Base-by-base conservation (phyloP, 148 eudicot species). In the Fallopia convolvulus region DNA sequence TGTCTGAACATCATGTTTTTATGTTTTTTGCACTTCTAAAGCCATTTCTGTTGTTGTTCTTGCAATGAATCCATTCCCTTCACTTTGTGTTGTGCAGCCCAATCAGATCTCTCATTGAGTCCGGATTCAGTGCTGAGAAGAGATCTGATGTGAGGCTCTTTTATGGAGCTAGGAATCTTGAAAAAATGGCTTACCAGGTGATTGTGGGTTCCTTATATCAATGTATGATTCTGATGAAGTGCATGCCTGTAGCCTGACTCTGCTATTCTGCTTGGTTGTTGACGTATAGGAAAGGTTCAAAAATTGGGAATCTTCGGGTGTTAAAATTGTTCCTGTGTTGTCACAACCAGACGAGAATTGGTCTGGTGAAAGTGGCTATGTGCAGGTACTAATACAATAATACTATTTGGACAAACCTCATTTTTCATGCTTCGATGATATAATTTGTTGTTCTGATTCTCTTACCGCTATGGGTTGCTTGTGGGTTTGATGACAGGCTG, bases 131-230 rank as follows among this genome's bases (percentile, higher is more conserved):
- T 77, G 93, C 93, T 11, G 87, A 86, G 49, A 86, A 86, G 83
- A 88, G 98, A 86, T 86, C 96, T 42, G 96, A 94, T 84, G 97
- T 94, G 74, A 89, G 98, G 82, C 95, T 94, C 55, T 94, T 92
- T 78, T 94, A 90, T 48, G 98, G 98, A 80, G 98, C 97, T 70
- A 89, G 93, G 85, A 92, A 92, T 85, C 89, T 94, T 76, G 80
- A 83, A 72, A 89, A 93, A 80, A 94, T 94, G 98, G 98, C 98
- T 76, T 92, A 94, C 85, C 97, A 92, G 97, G 98, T 94, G 74
- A 36, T 70, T 46, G 55, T 74, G 68, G 72, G 39, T 17, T 68
- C 20, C 72, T 39, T 68, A 6, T 66, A 7, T 80, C 41, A 11
- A 49, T 58, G 33, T 9, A 23, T 55, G 55, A 66, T 73, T 75